These are phyloP conservation scores for Rhizophlyctis rosea DNA, from an alignment of 192 early-diverging fungal genomes.

Conservation along the genomic window DNA sequence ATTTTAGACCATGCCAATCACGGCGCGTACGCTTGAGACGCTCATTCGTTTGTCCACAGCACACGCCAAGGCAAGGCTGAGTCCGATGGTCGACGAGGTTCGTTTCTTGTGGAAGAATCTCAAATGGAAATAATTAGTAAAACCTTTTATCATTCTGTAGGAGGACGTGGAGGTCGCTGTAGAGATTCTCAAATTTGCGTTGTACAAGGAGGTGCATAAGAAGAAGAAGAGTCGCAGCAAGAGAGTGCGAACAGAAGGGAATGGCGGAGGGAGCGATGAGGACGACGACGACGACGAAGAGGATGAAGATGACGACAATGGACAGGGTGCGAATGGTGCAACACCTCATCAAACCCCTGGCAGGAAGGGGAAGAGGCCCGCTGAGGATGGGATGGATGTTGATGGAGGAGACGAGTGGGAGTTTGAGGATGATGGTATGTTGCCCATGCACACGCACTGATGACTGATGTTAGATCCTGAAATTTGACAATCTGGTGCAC, in stretches of 20 bases:
- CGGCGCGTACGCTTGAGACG: conserved; percentile 97
- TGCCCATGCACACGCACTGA: background rate
- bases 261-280: conserved; percentile 18
- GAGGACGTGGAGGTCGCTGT: conserved; percentile 83
- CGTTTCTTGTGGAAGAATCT: background rate
- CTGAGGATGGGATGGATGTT: background rate
- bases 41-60: conserved; percentile 95
- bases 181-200: conserved; percentile 79
- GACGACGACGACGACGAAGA: conserved; percentile 17
- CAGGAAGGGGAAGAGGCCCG: background rate
- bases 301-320: conserved; percentile 13
- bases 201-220: conserved; percentile 82
- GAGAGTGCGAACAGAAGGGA: conserved; percentile 21
- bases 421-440: background rate
- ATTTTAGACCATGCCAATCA: conserved; percentile 84
- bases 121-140: too few relatives aligned
- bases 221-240: conserved; percentile 37
- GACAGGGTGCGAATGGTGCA: conserved; percentile 7
- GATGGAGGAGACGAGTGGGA: background rate
- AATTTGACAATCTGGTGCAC: background rate
- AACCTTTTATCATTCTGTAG: conserved; percentile 13
- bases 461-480: background rate
- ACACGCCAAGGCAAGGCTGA: conserved; percentile 91
- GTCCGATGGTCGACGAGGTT: conserved; percentile 69
- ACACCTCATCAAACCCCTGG: background rate